Base-by-base conservation (phyloP, 176 grass and related monocot species). In the Oropetium thomaeum region DNA sequence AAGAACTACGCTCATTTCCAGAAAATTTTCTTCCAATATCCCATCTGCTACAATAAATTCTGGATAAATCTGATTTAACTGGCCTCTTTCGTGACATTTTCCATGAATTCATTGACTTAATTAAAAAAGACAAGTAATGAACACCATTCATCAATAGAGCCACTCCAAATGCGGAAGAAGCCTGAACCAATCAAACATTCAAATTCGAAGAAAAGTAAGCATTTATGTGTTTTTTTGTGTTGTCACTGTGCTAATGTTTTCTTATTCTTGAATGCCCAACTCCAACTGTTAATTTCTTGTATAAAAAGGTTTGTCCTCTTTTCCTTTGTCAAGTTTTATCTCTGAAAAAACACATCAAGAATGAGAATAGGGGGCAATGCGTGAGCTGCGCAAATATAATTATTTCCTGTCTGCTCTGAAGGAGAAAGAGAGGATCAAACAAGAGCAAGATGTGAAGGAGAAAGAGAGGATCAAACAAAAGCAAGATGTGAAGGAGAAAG, bases 191-290 rank as follows among this genome's bases (percentile, higher is more conserved):
- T 98, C 39, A 98, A 83, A 43, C 82, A 94, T 47, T 67, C 94
- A 92, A 94, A 88, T 98, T 94, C 6, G 91, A 94, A 78, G 95
- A 98, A 42, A 92, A 84, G 91, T 98, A 94, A 73, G n/a, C n/a
- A n/a, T n/a, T n/a, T 88, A 54, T 71, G 70, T 30, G 22, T 47
- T 52, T 74, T n/a, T 67, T 6, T 35, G 8, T 83, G 68, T 74
- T 60, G 20, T 26, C 40, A 71, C 47, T 26, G 39, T 71, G 62
- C 8, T 5, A 31, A 45, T 53, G 8, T 35, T 23, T 37, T 52
- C 2, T 81, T 7, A 42, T 42, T 74, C 26, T 65, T 53, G 23
- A 27, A 60, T 55, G 5, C n/a, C n/a, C n/a, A n/a, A n/a, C n/a
- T 70, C 16, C 37, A 67, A 74, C 60, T 52, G 5, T 34, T 8